phyloP scores from a whole-genome alignment of 176 grass and related monocot species.

The Eleusine coracana region DNA sequence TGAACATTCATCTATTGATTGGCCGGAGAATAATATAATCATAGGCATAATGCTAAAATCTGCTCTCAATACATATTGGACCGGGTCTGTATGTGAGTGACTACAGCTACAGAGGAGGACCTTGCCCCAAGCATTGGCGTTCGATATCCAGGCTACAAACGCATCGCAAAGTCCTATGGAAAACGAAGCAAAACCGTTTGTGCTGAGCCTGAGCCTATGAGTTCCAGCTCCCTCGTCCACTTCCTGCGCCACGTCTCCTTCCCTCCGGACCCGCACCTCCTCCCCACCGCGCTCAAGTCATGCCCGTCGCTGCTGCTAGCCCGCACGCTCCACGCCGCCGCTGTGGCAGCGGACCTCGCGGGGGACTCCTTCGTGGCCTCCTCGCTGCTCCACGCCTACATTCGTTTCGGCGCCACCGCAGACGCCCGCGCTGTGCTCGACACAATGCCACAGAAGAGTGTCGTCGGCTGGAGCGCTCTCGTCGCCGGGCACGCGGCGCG shows the following conservation, averaged over 20 bases:
- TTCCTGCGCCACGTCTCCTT: slow-evolving; percentile 63
- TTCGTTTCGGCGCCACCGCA: slow-evolving; percentile 37
- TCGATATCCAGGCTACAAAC: too few relatives aligned
- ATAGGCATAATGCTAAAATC: too few relatives aligned
- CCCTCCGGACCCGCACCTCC: slow-evolving; percentile 57
- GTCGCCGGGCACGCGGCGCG: slow-evolving; percentile 36
- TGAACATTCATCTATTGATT: too few relatives aligned
- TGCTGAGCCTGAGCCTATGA: slow-evolving; percentile 26
- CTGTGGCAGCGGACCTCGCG: slow-evolving; percentile 36
- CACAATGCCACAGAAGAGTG: slow-evolving; percentile 40
- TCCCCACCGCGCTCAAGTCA: slow-evolving; percentile 70
- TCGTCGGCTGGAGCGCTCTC: slow-evolving; percentile 68
- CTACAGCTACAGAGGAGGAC: too few relatives aligned
- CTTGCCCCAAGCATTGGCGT: too few relatives aligned
- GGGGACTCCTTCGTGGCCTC: slow-evolving; percentile 58
- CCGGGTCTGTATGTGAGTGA: too few relatives aligned
- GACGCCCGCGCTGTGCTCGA: slow-evolving; percentile 58
- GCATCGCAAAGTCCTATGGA: too few relatives aligned
- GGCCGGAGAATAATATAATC: too few relatives aligned
- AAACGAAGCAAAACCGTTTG: background rate
- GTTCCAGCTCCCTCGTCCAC: slow-evolving; percentile 25
- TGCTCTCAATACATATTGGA: too few relatives aligned
- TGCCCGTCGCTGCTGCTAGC: slow-evolving; percentile 45
- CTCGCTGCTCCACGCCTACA: slow-evolving; percentile 60
- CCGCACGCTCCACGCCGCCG: slow-evolving; percentile 55